Conservation (phyloP, 805 yeast genomes). For the Spathaspora passalidarum region DNA sequence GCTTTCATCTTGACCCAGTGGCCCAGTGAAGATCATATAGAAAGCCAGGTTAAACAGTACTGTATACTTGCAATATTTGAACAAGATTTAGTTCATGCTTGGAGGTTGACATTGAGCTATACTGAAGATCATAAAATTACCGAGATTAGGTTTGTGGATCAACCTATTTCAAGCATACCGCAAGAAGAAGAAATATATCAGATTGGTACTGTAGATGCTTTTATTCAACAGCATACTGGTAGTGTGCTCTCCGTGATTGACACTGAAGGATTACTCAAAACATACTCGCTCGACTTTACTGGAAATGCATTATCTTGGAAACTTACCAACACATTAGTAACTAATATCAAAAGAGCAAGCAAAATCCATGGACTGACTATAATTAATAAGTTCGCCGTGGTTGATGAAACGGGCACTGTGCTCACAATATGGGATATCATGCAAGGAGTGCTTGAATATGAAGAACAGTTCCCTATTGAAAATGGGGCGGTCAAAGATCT, state of each 20-base stretch:
- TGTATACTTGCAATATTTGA: constrained; percentile 52
- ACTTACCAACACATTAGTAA: constrained; percentile 46
- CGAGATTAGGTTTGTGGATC: constrained; percentile 18
- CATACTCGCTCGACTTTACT: constrained; percentile 19
- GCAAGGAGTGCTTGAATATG: constrained; percentile 64
- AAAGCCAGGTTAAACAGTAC: constrained; percentile 19
- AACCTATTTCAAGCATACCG: constrained; percentile 39
- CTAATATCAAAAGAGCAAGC: constrained; percentile 52
- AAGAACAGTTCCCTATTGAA: constrained; percentile 35
- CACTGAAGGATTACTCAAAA: constrained; percentile 24
- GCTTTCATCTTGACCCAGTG: constrained; percentile 21
- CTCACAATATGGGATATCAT: constrained; percentile 80
- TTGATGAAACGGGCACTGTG: constrained; percentile 48
- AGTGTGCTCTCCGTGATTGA: constrained; percentile 57
- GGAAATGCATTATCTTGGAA: constrained; percentile 48
- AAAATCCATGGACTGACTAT: constrained; percentile 68
- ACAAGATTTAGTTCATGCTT: constrained; percentile 33
- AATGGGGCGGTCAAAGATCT: constrained; percentile 56
- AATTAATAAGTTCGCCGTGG: constrained; percentile 70
- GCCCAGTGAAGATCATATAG: not conserved
- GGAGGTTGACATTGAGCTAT: constrained; percentile 31
- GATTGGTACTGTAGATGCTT: constrained; percentile 46
- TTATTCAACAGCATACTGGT: constrained; percentile 17
- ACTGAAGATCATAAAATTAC: constrained; percentile 10
- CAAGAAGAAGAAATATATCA: constrained; percentile 34